Evolutionary conservation across 768 basidiomycete species (phyloP).

Genomic region (Hypholoma fasciculare): DNA sequence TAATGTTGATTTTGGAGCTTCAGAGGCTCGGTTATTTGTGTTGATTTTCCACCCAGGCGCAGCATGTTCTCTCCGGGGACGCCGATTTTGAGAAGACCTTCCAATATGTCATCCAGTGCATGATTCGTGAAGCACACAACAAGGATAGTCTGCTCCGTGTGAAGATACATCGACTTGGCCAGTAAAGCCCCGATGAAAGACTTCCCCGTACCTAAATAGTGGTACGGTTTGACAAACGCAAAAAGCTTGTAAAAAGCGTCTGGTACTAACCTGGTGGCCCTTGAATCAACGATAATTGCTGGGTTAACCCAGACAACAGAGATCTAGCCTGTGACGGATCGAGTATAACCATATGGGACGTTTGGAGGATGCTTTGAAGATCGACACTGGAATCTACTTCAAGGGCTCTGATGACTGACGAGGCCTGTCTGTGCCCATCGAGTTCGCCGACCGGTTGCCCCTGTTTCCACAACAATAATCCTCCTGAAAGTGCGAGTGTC

Average conservation of each 20-base stretch:
- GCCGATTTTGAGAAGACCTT: constrained; percentile 59
- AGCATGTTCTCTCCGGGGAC: constrained; percentile 52
- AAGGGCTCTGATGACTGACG: constrained; percentile 25
- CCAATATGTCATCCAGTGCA: constrained; percentile 70
- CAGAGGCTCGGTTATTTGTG: constrained; percentile 43
- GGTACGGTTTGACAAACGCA: constrained; percentile 21
- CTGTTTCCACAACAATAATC: constrained; percentile 55
- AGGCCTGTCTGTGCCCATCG: constrained; percentile 2
- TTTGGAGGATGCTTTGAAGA: constrained; percentile 36
- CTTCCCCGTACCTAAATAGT: constrained; percentile 63
- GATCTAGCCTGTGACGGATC: constrained; percentile 51
- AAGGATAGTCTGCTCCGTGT: constrained; percentile 50
- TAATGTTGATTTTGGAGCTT: constrained; percentile 38
- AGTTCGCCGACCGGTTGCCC: constrained; percentile 13
- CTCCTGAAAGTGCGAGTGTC: constrained; percentile 44
- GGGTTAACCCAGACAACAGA: constrained; percentile 53
- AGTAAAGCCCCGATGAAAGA: constrained; percentile 72
- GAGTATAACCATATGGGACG: constrained; percentile 41
- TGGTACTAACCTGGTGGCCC: constrained; percentile 62
- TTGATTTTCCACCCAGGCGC: constrained; percentile 60
- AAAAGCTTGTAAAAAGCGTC: constrained; percentile 31
- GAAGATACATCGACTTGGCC: constrained; percentile 57
- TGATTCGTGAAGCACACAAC: constrained; percentile 79
- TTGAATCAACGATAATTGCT: constrained; percentile 62
- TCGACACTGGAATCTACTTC: constrained; percentile 34